phyloP scores from a whole-genome alignment of 2,329 filamentous ascomycete genomes.

The Phyllosticta ampelicida region DNA sequence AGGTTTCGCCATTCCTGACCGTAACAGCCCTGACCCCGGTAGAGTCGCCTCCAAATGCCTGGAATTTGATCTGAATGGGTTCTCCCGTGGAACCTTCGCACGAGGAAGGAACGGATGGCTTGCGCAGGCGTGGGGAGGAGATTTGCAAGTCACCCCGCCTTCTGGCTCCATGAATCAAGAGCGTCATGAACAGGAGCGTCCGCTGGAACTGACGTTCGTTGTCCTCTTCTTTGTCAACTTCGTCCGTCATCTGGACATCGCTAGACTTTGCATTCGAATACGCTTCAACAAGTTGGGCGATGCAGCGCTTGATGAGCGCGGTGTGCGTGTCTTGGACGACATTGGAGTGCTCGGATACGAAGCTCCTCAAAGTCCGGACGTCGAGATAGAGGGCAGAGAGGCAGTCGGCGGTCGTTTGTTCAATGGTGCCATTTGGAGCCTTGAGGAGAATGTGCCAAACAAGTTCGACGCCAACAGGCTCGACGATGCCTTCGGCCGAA shows the following conservation, averaged over 20 bases:
- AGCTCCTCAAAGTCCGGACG: neutral
- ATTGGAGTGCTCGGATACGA: neutral
- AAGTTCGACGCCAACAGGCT: conserved; percentile 51
- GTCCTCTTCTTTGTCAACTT: neutral
- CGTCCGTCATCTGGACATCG: conserved; percentile 3
- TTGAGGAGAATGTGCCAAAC: conserved; percentile 76
- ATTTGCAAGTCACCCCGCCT: neutral
- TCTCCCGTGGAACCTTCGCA: conserved; percentile 49
- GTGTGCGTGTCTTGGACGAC: conserved; percentile 50
- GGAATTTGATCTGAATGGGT: conserved; percentile 57
- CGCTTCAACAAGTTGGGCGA: conserved; percentile 35
- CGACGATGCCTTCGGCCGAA: conserved; percentile 41
- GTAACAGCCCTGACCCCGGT: conserved; percentile 50
- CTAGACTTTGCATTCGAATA: conserved; percentile 1
- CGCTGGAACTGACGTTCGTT: conserved; percentile 20
- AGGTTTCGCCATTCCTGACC: conserved; percentile 62
- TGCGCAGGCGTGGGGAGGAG: neutral
- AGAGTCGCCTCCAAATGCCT: conserved; percentile 54
- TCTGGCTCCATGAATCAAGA: conserved; percentile 14
- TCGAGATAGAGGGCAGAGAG: conserved; percentile 67
- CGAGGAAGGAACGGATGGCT: conserved; percentile 36
- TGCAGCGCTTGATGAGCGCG: conserved; percentile 60
- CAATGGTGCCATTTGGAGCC: conserved; percentile 54
- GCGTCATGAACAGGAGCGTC: conserved; percentile 25
- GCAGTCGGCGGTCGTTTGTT: conserved; percentile 55